Base-by-base conservation (phyloP, 78 protist species). In the Dictyostelium purpureum region DNA sequence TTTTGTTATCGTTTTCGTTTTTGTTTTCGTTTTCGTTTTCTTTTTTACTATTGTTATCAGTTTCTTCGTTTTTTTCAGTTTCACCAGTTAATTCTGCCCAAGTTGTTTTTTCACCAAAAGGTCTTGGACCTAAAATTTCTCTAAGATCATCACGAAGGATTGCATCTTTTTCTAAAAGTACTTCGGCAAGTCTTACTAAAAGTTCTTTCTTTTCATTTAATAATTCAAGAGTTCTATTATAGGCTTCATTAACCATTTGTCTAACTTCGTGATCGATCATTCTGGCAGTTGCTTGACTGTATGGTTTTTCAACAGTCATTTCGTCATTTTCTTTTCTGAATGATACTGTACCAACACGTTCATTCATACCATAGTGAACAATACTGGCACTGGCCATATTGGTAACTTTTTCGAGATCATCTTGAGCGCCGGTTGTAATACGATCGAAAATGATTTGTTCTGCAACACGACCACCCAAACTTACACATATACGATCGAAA, bases 401-500 rank as follows among this genome's bases (percentile, higher is more conserved):
- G 35, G 96, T 97, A 10, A 98, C 98, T 57, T 95, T 89, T 19
- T 54, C 81, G 16, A 98, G 76, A 52, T 98, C 99, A 56, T 98
- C 98, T 43, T 51, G 79, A 6, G 99, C 99, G 61, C 99, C 99
- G 4, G 99, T 97, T 18, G 99, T 93, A 33, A 98, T 77, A 40
- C 94, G 61, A 3, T 67, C 96, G 51, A 94, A 96, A 65, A 93
- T 45, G 70, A 96, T 70, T 35, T 82, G 77, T 74, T 98, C 99
- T 0, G 99, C 97, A 1, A 79, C 97, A 38, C 99, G 97, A 0
- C 99, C 99, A 31, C 99, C 99, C 40, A 98, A 96, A 37, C 96
- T 71, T 88, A 97, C 88, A 81, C 98, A 94, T 90, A 98, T 97
- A 45, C 96, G 93, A 56, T 97, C 94, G 47, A 56, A 42, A 37